phyloP scores from a whole-genome alignment of 257 asterid genomes.

The Linaria vulgaris region DNA sequence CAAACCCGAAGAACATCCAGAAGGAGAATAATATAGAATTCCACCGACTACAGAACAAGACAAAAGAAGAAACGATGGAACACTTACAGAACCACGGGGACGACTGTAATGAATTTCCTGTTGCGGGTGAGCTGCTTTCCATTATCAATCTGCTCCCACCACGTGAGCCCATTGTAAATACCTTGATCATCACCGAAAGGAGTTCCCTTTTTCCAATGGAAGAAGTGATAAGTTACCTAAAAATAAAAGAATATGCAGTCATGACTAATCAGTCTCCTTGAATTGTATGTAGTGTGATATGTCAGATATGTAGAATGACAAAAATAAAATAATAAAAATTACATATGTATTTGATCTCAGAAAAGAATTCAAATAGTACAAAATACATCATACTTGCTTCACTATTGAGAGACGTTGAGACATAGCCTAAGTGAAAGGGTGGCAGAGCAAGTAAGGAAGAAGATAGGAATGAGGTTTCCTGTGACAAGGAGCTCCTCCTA shows the following conservation, averaged over 20 bases:
- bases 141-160: slow-evolving; percentile 74
- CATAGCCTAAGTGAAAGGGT: no score
- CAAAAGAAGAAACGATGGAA: background rate
- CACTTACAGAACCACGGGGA: slow-evolving; percentile 65
- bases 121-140: slow-evolving; percentile 68
- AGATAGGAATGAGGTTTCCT: no score
- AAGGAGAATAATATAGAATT: background rate
- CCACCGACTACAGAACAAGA: background rate
- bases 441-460: no score
- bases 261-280: slow-evolving; percentile 14
- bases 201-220: slow-evolving; percentile 73
- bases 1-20: background rate
- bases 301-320: background rate
- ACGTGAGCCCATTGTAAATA: slow-evolving; percentile 56
- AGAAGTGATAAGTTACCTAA: slow-evolving; percentile 60
- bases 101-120: slow-evolving; percentile 61
- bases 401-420: no score
- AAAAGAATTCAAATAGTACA: background rate
- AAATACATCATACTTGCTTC: no score
- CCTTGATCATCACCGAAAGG: slow-evolving; percentile 77
- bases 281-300: background rate
- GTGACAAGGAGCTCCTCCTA: no score
- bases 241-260: slow-evolving; percentile 4
- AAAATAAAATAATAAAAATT: background rate
- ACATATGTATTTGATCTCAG: background rate